Evolutionary conservation across 2,329 filamentous ascomycete species (phyloP).

Genomic region (Trichoderma polysporum): DNA sequence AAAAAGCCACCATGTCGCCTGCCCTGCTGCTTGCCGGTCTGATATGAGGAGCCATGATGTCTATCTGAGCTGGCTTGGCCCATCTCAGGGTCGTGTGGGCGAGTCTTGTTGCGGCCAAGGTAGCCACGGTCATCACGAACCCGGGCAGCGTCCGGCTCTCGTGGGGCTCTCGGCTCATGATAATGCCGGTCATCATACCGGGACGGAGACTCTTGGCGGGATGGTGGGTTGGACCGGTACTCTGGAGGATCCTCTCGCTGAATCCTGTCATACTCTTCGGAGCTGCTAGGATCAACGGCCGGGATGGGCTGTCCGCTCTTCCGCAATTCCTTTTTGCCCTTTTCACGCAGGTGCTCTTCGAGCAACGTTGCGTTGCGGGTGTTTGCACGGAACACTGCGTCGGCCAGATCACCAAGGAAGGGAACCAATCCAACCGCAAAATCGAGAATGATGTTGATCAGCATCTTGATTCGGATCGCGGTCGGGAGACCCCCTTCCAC

Average conservation of each 20-base stretch:
- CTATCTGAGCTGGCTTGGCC: slow-evolving; percentile 25
- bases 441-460: slow-evolving; percentile 74
- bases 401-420: slow-evolving; percentile 71
- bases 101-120: slow-evolving; percentile 32
- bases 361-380: slow-evolving; percentile 71
- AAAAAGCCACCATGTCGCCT: neutral
- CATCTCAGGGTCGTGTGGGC: slow-evolving; percentile 34
- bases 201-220: slow-evolving; percentile 27
- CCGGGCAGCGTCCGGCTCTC: slow-evolving; percentile 31
- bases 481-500: slow-evolving; percentile 74
- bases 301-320: slow-evolving; percentile 48
- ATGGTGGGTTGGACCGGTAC: slow-evolving; percentile 31
- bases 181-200: slow-evolving; percentile 19
- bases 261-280: slow-evolving; percentile 50
- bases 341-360: slow-evolving; percentile 66
- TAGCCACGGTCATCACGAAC: slow-evolving; percentile 28
- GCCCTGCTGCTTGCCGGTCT: slow-evolving; percentile 10
- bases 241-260: slow-evolving; percentile 31
- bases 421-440: slow-evolving; percentile 73
- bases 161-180: slow-evolving; percentile 21
- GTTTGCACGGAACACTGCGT: slow-evolving; percentile 73
- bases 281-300: slow-evolving; percentile 52
- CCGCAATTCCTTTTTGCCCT: slow-evolving; percentile 59
- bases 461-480: slow-evolving; percentile 66
- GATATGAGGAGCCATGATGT: neutral